Evolutionary conservation across 2,329 filamentous ascomycete species (phyloP), one percentile per base, ranked within the genome.

Genomic region (Diaporthe sp.): DNA sequence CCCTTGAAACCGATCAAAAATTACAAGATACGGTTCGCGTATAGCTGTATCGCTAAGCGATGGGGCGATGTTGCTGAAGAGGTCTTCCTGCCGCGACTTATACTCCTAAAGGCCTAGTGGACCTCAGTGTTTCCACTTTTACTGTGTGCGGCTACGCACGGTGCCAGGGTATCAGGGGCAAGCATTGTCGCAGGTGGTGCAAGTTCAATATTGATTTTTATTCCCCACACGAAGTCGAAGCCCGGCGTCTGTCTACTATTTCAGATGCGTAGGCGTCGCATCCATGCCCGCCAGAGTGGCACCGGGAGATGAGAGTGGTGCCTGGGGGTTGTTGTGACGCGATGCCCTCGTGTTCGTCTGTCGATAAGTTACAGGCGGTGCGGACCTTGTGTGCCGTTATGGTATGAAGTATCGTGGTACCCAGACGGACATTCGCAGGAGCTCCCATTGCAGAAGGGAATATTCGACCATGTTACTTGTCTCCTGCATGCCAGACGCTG

Each of bases 1-100:
- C 34, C 65, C 65, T 70, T 70, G 65, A 70, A 70, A 70, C 65
- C 47, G 49, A 70, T 70, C 8, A 70, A 70, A 53, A 70, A 70
- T 70, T 70, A 70, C n/a, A 42, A 70, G 47, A 70, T 70, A 55
- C 34, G 65, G n/a, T 42, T 70, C 49, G 47, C 65, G 49, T 55
- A 20, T 15, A 70, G 47, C n/a, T 20, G 8, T 42, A 55, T 68
- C 47, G 13, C 49, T 42, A 68, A 68, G 65, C 47, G 65, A 68
- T 68, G 65, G 65, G 47, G 47, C 65, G 65, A 68, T 53, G 31
- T 68, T 68, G 65, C 31, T 68, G 47, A 53, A 53, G 22, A 53
- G 34, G 47, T 28, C 31, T 49, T 53, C 31, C 31, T 25, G 47
- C 65, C 47, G 47, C 22, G 22, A 39, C 28, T 47, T 20, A 39